Base-by-base conservation (phyloP, 176 grass and related monocot species). In the Otatea glauca region DNA sequence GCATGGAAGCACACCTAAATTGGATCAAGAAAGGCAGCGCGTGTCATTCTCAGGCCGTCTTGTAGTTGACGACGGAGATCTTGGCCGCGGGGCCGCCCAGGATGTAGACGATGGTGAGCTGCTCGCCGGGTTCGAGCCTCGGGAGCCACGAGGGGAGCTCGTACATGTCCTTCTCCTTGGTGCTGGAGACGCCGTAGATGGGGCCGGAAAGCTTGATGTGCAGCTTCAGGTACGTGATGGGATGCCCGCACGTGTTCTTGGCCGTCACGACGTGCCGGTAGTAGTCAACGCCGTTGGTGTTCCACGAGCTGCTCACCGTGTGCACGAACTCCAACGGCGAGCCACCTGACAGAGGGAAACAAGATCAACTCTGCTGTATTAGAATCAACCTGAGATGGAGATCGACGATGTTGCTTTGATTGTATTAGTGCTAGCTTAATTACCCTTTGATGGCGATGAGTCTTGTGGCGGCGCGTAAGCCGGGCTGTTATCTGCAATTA, bases 181-280 rank as follows among this genome's bases (percentile, higher is more conserved):
- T 83, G 7, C 77, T 15, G 9, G 84, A 77, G 45, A 92, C 74
- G 48, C 96, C 96, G 37, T 91, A 98, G 65, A 92, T 53, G 12
- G 83, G 68, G 0, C 96, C 96, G 24, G 53, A 69, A 5, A 95
- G 89, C 0, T 95, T 21, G 45, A 98, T 59, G 3, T 72, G 60
- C 85, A 98, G 72, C 83, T 90, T 89, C 37, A 98, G 64, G 85
- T 90, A 90, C 7, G 89, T 94, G 83, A 98, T 95, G 65, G 89
- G 10, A 34, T 90, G 74, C 38, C 74, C 80, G 42, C 89, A 85
- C 13, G 64, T 44, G 89, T 98, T 88, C 76, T 76, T 96, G 0
- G 79, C 91, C 1, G 84, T 89, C 39, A 98, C 89, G 4, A 18
- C 54, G 79, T 98, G 96, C 27, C 96, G 88, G 91, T 92, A 96